Percentiles rank a stretch among this genome's conserved stretches.
Conservation (phyloP, 257 asterid species). For the Haberlea rhodopensis region DNA sequence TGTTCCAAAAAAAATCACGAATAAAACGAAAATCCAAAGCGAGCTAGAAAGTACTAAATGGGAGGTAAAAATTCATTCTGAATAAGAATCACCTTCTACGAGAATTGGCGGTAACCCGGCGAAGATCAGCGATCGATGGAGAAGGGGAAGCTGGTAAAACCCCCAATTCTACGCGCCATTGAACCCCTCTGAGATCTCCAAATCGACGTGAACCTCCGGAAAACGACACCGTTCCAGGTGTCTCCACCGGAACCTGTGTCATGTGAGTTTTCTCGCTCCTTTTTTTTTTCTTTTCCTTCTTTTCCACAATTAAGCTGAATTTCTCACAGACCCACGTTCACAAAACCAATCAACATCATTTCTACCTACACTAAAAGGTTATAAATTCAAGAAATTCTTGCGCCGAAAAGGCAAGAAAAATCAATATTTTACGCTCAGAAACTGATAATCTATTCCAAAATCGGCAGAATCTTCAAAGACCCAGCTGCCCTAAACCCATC, state of each 20-base stretch:
- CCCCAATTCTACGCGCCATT: conserved; percentile 95
- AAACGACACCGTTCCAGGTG: conserved; percentile 33
- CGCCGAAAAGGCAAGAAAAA: background rate
- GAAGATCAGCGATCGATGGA: conserved; percentile 74
- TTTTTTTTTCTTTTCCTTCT: background rate
- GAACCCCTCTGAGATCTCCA: conserved; percentile 77
- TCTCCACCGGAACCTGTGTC: conserved; percentile 25
- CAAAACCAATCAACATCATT: conserved; percentile 7
- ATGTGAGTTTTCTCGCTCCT: conserved; percentile 10
- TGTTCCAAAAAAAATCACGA: background rate
- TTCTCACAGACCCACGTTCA: background rate
- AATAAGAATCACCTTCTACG: conserved; percentile 1
- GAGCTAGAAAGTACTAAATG: background rate
- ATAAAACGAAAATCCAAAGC: background rate
- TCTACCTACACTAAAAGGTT: background rate
- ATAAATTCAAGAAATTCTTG: background rate
- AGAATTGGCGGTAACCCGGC: conserved; percentile 81
- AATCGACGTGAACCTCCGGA: conserved; percentile 40
- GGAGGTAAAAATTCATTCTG: no score
- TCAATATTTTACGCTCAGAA: background rate
- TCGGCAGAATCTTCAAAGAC: background rate
- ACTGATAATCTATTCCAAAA: conserved; percentile 1
- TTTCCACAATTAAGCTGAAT: conserved; percentile 18
- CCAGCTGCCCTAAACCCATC: conserved; percentile 10
- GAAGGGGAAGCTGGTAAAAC: conserved; percentile 75